Percentiles rank a stretch among this genome's conserved stretches.
These are phyloP conservation scores for Beauveria sp. DNA, from an alignment of 2,329 filamentous ascomycete species.

Conservation along the genomic window DNA sequence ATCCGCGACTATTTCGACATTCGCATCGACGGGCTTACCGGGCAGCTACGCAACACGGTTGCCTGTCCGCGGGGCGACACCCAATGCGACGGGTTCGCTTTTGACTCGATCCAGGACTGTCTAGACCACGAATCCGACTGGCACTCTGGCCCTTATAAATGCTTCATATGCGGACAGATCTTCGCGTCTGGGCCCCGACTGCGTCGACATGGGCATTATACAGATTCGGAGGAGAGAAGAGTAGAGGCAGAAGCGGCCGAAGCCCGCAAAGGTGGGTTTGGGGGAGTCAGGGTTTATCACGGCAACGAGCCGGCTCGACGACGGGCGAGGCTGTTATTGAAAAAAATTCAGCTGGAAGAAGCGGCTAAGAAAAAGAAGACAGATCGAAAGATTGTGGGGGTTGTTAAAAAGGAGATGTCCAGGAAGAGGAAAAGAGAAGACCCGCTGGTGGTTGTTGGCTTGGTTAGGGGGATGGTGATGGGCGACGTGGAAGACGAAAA, in stretches of 20 bases:
- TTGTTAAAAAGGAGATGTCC: not conserved
- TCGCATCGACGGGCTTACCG: not conserved
- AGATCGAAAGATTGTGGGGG: not conserved
- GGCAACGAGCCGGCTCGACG: not conserved
- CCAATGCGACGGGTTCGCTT: not conserved
- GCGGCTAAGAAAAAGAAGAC: not conserved
- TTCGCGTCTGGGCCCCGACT: not conserved
- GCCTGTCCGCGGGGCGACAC: not conserved
- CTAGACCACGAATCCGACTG: not conserved
- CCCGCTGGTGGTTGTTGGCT: too few relatives aligned
- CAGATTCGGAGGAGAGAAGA: not conserved
- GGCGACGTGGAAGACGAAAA: not conserved
- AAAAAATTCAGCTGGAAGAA: not conserved
- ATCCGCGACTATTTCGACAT: not conserved
- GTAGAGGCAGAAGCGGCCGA: not conserved
- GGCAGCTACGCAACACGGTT: not conserved
- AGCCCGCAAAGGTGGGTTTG: too few relatives aligned
- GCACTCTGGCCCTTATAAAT: conserved; percentile 7
- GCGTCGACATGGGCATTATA: not conserved
- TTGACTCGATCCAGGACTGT: not conserved
- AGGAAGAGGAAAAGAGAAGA: too few relatives aligned
- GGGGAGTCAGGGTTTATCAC: not conserved
- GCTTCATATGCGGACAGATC: not conserved
- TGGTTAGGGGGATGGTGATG: not conserved
- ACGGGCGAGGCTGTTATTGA: not conserved